These are phyloP conservation scores for Leccinum pellstonianum DNA, from an alignment of 768 basidiomycete species.

Conservation along the genomic window DNA sequence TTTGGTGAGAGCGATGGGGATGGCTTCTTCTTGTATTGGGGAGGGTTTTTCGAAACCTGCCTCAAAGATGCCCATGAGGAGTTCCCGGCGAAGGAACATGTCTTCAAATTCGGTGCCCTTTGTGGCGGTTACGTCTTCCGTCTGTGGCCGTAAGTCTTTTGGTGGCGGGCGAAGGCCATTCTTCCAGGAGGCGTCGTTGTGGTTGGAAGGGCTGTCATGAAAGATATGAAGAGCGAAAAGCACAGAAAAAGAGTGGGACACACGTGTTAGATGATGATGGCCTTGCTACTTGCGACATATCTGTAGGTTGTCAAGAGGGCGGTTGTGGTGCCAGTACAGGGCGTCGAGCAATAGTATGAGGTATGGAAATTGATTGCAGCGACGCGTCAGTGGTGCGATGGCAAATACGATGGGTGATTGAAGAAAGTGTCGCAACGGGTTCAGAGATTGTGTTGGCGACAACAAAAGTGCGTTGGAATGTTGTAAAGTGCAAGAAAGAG, in stretches of 20 bases:
- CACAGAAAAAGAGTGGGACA: conserved; percentile 5
- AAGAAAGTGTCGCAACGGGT: conserved; percentile 13
- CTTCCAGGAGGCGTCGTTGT: conserved; percentile 58
- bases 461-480: conserved; percentile 9
- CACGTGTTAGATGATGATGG: conserved; percentile 35
- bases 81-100: conserved; percentile 86
- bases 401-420: conserved; percentile 15
- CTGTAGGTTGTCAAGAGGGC: conserved; percentile 12
- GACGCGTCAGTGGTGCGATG: conserved; percentile 24
- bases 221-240: conserved; percentile 4
- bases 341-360: conserved; percentile 15
- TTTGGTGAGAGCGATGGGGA: conserved; percentile 89
- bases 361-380: conserved; percentile 20
- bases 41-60: conserved; percentile 96
- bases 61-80: conserved; percentile 99
- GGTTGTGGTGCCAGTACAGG: conserved; percentile 10
- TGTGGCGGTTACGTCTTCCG: conserved; percentile 93
- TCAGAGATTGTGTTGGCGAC: conserved; percentile 14
- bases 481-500: conserved; percentile 18
- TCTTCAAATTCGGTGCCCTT: conserved; percentile 97
- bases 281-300: conserved; percentile 33
- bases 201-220: conserved; percentile 27
- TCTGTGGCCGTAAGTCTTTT: conserved; percentile 93
- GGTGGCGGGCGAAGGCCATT: conserved; percentile 76
- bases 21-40: conserved; percentile 99